phyloP scores from a whole-genome alignment of 352 stramenopile species.

The Elongisporangium prolatum region DNA sequence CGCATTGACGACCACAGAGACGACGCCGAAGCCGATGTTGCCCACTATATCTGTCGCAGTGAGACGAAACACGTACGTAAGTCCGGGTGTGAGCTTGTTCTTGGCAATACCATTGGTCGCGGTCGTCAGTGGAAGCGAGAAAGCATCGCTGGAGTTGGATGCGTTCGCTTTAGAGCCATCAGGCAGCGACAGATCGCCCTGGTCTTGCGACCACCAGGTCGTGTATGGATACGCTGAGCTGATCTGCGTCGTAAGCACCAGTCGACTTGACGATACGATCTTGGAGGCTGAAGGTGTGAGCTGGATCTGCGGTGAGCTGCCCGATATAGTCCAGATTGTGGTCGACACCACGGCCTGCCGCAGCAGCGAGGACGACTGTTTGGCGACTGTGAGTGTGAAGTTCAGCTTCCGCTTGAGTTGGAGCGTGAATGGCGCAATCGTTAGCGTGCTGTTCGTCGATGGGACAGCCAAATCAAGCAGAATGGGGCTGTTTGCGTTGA shows the following conservation, averaged over 20 bases:
- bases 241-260: slow-evolving; percentile 30
- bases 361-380: slow-evolving; percentile 9
- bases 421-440: slow-evolving; percentile 41
- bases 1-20: slow-evolving; percentile 51
- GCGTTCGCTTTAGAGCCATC: slow-evolving; percentile 15
- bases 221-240: slow-evolving; percentile 65
- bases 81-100: slow-evolving; percentile 52
- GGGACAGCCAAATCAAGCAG: slow-evolving; percentile 12
- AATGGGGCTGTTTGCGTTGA: slow-evolving; percentile 4
- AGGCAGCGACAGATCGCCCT: slow-evolving; percentile 50
- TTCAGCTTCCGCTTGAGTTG: slow-evolving; percentile 26
- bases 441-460: slow-evolving; percentile 13
- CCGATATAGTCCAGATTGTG: slow-evolving; percentile 39
- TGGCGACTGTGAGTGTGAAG: slow-evolving; percentile 44
- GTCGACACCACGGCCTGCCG: slow-evolving; percentile 14
- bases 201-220: slow-evolving; percentile 39
- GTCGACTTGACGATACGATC: slow-evolving; percentile 39
- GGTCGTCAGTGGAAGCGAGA: slow-evolving; percentile 51
- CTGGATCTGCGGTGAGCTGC: slow-evolving; percentile 39
- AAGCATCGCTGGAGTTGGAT: slow-evolving; percentile 22
- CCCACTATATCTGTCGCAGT: slow-evolving; percentile 46
- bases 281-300: slow-evolving; percentile 24
- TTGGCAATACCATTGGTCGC: slow-evolving; percentile 44
- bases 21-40: slow-evolving; percentile 44
- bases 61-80: slow-evolving; percentile 64